Evolutionary conservation across 495 filamentous ascomycete genomes (phyloP).

Genomic region (Emericellopsis terricola): DNA sequence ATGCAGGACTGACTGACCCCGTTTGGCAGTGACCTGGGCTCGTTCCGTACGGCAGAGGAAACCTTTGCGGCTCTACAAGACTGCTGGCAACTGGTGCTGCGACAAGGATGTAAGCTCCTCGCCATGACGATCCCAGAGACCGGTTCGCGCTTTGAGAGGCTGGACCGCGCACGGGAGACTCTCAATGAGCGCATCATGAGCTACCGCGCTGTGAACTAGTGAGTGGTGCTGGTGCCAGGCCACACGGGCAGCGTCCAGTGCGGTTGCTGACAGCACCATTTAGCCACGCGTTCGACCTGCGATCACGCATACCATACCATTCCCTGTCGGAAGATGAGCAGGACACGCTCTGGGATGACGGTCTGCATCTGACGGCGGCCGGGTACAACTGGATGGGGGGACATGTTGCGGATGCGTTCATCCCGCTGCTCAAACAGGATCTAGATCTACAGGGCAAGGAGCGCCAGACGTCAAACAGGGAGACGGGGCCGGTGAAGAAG

Average conservation of each 20-base stretch:
- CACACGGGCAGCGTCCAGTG: no score
- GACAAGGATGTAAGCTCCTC: conserved; percentile 30
- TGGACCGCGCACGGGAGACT: conserved; percentile 19
- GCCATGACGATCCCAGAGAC: conserved; percentile 41
- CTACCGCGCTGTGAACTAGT: conserved; percentile 26
- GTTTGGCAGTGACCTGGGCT: conserved; percentile 23
- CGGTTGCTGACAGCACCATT: no score
- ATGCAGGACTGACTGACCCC: neutral
- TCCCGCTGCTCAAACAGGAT: conserved; percentile 20
- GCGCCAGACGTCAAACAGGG: conserved; percentile 9
- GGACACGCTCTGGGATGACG: conserved; percentile 39
- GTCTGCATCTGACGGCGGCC: conserved; percentile 35
- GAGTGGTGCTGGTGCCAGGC: conserved; percentile 13
- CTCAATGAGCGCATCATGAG: conserved; percentile 34
- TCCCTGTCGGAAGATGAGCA: conserved; percentile 22
- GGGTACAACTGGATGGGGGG: conserved; percentile 43
- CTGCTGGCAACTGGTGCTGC: conserved; percentile 28
- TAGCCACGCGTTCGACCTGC: conserved; percentile 36
- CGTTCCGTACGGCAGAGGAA: conserved; percentile 12
- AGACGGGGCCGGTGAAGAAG: conserved; percentile 8
- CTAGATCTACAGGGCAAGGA: no score
- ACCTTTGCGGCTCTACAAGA: conserved; percentile 21
- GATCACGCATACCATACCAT: conserved; percentile 31
- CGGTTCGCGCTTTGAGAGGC: conserved; percentile 5
- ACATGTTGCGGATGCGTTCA: conserved; percentile 27